Evolutionary conservation across 1,284 basidiomycete genomes (phyloP), one percentile per base, ranked within the genome.

Genomic region (Rhodotorula sp.): DNA sequence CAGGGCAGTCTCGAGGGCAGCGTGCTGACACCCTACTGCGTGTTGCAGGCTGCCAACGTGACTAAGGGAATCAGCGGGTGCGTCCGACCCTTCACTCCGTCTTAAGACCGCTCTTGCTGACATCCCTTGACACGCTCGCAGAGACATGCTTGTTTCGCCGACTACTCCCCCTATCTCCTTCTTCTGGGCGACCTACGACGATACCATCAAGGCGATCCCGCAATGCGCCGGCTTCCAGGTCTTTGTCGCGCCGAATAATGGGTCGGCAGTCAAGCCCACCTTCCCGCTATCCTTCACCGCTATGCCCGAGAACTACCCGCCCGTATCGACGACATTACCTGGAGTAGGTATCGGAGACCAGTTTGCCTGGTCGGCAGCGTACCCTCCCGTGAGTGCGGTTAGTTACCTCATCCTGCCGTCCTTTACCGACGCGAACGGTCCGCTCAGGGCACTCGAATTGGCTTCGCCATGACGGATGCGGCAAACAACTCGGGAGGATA

Each of bases 391-490:
- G 36, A 20, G 68, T 58, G 1, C 27, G 4, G 29, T 36, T n/a
- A 17, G 55, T 17, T 36, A 49, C 15, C 6, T 49, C 11, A 47
- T 30, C 44, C 8, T 39, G n/a, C 7, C 13, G 6, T n/a, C 22
- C 49, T 9, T 61, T 49, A 15, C 47, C 9, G 4, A 4, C 49
- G 30, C 24, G 22, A 15, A 7, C 29, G 22, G 4, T 32, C 9
- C 9, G 10, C n/a, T n/a, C 19, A 74, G 72, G 70, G 70, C 5
- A 70, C 73, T 0, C 52, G 57, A 10, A 27, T 72, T 15, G 59
- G 63, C 8, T 27, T 74, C 19, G 70, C 62, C 17, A 72, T 74
- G 73, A 46, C 68, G 17, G 73, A 74, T 58, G 65, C 66, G 27
- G 69, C 44, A 1, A 67, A 65, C 19, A 68, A 71, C 48, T 64